phyloP scores from a whole-genome alignment of 495 filamentous ascomycete species.

The Xylaria sp. region DNA sequence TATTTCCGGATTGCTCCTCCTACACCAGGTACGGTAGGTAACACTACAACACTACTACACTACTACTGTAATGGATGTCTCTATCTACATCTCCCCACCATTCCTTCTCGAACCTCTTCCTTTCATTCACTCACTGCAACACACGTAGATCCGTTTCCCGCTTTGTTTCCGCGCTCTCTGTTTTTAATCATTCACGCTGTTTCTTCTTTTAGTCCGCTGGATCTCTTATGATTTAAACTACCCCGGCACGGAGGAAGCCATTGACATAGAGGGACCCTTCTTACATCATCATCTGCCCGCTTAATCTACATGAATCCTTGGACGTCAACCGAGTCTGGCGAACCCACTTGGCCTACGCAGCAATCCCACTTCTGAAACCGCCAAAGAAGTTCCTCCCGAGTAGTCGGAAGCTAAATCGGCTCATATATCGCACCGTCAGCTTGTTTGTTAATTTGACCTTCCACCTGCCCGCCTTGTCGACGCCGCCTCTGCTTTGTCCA shows the following conservation, averaged over 20 bases:
- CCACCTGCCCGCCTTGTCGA: constrained; percentile 29
- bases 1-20: constrained; percentile 19
- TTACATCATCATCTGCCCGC: constrained; percentile 5
- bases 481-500: constrained; percentile 30
- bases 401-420: constrained; percentile 11
- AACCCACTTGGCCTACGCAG: constrained; percentile 23
- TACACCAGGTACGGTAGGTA: neutral
- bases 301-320: constrained; percentile 10
- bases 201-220: neutral
- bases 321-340: neutral
- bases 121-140: constrained; percentile 13
- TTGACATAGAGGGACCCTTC: neutral
- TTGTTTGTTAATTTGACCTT: constrained; percentile 4
- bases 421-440: constrained; percentile 13
- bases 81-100: constrained; percentile 14
- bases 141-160: constrained; percentile 22
- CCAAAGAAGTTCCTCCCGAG: constrained; percentile 5
- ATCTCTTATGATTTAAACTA: neutral
- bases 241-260: neutral
- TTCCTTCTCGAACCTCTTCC: constrained; percentile 21
- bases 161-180: constrained; percentile 11
- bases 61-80: neutral
- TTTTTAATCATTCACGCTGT: constrained; percentile 4
- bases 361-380: constrained; percentile 28
- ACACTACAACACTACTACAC: neutral